Evolutionary conservation across 176 grass and related monocot species (phyloP).

Genomic region (Phoenix roebelenii): DNA sequence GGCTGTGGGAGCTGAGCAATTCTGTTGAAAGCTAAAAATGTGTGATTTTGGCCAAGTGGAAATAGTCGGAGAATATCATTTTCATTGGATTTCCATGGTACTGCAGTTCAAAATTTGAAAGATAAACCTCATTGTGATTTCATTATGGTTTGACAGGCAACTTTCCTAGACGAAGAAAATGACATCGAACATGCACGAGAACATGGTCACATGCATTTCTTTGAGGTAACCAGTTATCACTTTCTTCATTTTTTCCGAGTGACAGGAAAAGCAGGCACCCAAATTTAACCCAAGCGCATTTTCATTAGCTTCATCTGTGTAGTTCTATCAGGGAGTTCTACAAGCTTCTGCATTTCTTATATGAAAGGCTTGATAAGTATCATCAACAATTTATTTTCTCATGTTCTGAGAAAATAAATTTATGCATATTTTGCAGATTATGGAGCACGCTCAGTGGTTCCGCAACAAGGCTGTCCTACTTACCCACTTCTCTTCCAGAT

Average conservation of each 20-base stretch:
- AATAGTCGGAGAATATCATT: too few species aligned
- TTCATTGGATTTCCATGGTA: too few species aligned
- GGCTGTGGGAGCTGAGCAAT: too few species aligned
- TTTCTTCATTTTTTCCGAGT: background rate
- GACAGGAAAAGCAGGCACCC: too few species aligned
- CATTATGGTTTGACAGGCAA: constrained; percentile 51
- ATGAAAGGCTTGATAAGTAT: background rate
- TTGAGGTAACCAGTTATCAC: constrained; percentile 42
- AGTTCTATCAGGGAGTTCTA: too few species aligned
- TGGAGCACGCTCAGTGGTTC: constrained; percentile 89
- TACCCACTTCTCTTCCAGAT: constrained; percentile 89
- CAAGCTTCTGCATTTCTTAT: too few species aligned
- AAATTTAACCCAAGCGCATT: too few species aligned
- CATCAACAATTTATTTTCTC: background rate
- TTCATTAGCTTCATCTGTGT: too few species aligned
- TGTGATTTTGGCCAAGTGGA: too few species aligned
- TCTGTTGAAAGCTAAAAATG: too few species aligned
- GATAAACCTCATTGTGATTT: constrained; percentile 7
- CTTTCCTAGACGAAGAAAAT: constrained; percentile 76
- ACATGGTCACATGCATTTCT: constrained; percentile 91
- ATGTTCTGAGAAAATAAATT: background rate
- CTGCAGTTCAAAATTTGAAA: background rate
- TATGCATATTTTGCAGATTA: constrained; percentile 40
- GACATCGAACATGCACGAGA: constrained; percentile 72
- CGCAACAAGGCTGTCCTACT: constrained; percentile 75